Evolutionary conservation across 768 basidiomycete species (phyloP), one percentile per base, ranked within the genome.

Genomic region (Lyophyllum semitale): DNA sequence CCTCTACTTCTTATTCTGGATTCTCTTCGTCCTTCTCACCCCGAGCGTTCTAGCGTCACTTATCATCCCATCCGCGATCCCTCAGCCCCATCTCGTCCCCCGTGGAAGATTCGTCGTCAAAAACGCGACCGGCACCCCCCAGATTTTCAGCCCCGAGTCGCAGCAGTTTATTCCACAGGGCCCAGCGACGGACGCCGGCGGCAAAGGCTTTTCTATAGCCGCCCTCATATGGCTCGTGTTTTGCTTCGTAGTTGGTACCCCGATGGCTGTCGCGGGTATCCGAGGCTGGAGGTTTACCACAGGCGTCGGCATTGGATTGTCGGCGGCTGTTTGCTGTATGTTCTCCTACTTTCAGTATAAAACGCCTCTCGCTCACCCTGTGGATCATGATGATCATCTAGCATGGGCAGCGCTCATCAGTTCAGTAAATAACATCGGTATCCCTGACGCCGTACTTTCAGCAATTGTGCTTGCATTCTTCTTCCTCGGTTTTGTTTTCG

Each of bases 351-450:
- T n/a, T 48, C 32, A 30, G 48, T 54, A 51, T 27, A 32, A 20
- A 53, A 6, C 11, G 8, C 18, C 32, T 47, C 57, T 4, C 47
- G 30, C 13, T 59, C n/a, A 51, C 33, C 20, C 47, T 46, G 52
- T 23, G 4, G n/a, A 43, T 41, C 20, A 18, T 51, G 22, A n/a
- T n/a, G n/a, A n/a, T n/a, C 33, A 27, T 46, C 8, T 56, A 85
- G 85, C 82, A 4, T 89, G 87, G 87, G 76, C 83, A 7, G 82
- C 85, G 11, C 72, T 89, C 45, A 71, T 83, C 53, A 89, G 85
- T 66, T 77, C 83, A 1, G 66, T 83, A 3, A 70, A 74, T 54
- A 68, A 77, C 3, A 62, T 71, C 7, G 81, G 83, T 20, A 59
- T 87, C 11, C 67, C 81, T 0, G 87, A 89, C 63, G 52, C 80